Evolutionary conservation across 805 yeast species (phyloP).

Genomic region (Sugiyamaella lignohabitans): DNA sequence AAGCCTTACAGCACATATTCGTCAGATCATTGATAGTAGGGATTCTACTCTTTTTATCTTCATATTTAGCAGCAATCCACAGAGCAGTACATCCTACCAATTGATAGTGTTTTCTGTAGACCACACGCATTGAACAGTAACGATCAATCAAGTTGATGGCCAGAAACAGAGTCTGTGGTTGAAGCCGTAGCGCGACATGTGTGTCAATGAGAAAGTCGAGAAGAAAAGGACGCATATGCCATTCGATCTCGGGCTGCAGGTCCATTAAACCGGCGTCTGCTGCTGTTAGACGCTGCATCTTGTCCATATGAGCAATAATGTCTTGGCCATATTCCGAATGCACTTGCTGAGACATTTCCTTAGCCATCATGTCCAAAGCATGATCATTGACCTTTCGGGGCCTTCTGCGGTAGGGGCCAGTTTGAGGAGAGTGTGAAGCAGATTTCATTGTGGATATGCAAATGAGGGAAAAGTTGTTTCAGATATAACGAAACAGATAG

Average conservation of each 20-base stretch:
- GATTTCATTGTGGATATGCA: too few species aligned
- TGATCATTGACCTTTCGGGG: constrained; percentile 10
- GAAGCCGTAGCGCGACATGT: constrained; percentile 54
- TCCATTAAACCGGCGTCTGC: constrained; percentile 63
- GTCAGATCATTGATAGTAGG: constrained; percentile 71
- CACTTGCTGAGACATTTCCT: constrained; percentile 14
- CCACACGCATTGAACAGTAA: constrained; percentile 83
- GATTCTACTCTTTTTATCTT: constrained; percentile 66
- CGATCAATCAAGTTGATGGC: constrained; percentile 77
- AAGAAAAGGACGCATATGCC: constrained; percentile 63
- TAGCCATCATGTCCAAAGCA: constrained; percentile 17
- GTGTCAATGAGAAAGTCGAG: constrained; percentile 73
- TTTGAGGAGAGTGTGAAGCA: neutral
- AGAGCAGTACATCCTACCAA: constrained; percentile 85
- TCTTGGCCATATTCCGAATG: constrained; percentile 34
- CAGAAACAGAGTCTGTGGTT: constrained; percentile 60
- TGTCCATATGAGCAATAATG: constrained; percentile 32
- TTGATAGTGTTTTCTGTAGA: constrained; percentile 79
- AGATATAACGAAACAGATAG: too few species aligned
- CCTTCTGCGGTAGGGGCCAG: constrained; percentile 1
- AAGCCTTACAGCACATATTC: constrained; percentile 60
- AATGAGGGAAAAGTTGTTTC: too few species aligned
- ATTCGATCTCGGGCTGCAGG: constrained; percentile 81
- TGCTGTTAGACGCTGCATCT: constrained; percentile 30
- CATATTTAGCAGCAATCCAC: constrained; percentile 85